These are phyloP conservation scores for Leishmania martiniquensis DNA, from an alignment of 208 protist genomes.

Conservation along the genomic window DNA sequence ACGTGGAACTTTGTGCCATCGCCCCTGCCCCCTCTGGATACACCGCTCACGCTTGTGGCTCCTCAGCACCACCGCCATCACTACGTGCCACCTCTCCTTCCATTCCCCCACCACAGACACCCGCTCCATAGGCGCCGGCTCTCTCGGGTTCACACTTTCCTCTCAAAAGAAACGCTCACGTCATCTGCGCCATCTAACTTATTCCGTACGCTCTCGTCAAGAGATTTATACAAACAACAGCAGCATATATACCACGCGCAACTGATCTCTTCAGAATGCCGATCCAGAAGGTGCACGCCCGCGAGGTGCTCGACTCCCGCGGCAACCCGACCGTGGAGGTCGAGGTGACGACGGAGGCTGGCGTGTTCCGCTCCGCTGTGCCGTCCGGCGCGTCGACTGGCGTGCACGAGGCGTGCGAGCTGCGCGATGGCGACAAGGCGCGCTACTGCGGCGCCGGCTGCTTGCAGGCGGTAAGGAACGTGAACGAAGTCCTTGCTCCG, in stretches of 20 bases:
- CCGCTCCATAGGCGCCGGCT: no score
- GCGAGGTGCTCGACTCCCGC: slow-evolving; percentile 91
- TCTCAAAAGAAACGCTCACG: no score
- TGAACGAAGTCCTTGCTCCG: slow-evolving; percentile 95
- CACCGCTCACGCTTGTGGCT: no score
- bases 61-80: no score
- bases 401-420: slow-evolving; percentile 97
- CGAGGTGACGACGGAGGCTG: slow-evolving; percentile 95
- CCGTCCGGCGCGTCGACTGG: slow-evolving; percentile 99
- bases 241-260: no score
- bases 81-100: no score
- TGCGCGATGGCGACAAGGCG: slow-evolving; percentile 96
- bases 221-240: background rate
- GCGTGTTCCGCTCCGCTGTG: slow-evolving; percentile 96
- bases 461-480: slow-evolving; percentile 96
- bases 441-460: slow-evolving; percentile 98
- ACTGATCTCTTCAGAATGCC: slow-evolving; percentile 41
- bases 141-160: no score
- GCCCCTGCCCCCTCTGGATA: no score
- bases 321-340: slow-evolving; percentile 95
- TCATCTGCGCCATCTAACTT: no score
- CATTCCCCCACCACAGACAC: no score
- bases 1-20: no score
- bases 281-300: slow-evolving; percentile 87
- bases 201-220: no score